Conservation (phyloP, 2,329 filamentous ascomycete genomes). For the Aspergillus nomiae region DNA sequence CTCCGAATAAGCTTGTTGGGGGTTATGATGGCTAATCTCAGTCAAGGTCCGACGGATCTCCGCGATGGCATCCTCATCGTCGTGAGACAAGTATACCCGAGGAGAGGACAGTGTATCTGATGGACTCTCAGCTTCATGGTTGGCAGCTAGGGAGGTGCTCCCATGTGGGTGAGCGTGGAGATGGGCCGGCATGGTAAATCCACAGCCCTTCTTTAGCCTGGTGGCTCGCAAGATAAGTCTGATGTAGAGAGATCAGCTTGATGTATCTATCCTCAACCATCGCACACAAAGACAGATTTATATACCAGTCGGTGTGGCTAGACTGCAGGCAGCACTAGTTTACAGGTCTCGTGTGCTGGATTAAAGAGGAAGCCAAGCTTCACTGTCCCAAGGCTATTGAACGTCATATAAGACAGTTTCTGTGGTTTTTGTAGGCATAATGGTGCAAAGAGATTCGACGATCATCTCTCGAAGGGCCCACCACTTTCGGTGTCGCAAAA, state of each 20-base stretch:
- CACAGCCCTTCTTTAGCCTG: conserved; percentile 3
- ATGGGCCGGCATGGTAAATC: conserved; percentile 29
- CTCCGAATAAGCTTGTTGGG: conserved; percentile 26
- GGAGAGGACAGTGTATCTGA: conserved; percentile 17
- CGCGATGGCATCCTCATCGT: conserved; percentile 33
- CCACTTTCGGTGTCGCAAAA: not conserved
- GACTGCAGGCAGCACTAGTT: not conserved
- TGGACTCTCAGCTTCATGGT: conserved; percentile 18
- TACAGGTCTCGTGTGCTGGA: conserved; percentile 8
- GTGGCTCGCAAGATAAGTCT: not conserved
- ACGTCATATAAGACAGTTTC: not conserved
- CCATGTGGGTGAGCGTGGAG: conserved; percentile 26
- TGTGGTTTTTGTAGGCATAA: not conserved
- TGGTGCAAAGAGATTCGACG: not conserved
- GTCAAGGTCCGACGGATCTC: conserved; percentile 36
- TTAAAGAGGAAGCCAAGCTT: conserved; percentile 24
- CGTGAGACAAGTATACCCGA: conserved; percentile 31
- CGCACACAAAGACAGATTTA: not conserved
- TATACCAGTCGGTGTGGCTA: not conserved
- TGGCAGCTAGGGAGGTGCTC: conserved; percentile 21
- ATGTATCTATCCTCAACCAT: not conserved
- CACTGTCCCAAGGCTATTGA: not conserved
- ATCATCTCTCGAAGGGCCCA: not conserved
- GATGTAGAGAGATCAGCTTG: not conserved
- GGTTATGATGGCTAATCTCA: conserved; percentile 14